Conservation (phyloP, 129 eudicot genomes). For the sunflower (Helianthus annuus) region DNA sequence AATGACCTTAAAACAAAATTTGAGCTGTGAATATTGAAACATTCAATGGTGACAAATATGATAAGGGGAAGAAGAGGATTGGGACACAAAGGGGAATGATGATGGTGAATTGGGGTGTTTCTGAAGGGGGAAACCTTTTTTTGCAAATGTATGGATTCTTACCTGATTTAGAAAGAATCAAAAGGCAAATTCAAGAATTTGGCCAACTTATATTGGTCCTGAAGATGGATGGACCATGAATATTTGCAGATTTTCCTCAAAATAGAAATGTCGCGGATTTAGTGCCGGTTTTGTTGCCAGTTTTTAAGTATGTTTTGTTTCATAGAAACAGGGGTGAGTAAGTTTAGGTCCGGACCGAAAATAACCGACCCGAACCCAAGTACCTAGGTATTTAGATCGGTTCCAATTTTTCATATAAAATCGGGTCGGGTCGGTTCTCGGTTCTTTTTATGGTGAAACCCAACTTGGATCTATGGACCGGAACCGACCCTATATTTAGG, state of each 20-base stretch:
- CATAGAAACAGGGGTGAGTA: too few relatives aligned
- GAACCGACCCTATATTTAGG: too few relatives aligned
- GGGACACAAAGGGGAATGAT: slow-evolving; percentile 27
- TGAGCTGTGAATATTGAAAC: background rate
- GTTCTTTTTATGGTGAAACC: too few relatives aligned
- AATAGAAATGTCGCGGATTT: slow-evolving; percentile 25
- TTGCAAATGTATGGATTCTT: slow-evolving; percentile 53
- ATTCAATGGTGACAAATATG: background rate
- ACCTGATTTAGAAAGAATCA: slow-evolving; percentile 64
- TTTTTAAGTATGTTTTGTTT: slow-evolving; percentile 10
- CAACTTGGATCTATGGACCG: too few relatives aligned
- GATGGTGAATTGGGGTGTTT: slow-evolving; percentile 32
- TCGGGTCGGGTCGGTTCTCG: too few relatives aligned
- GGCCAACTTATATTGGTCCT: slow-evolving; percentile 35
- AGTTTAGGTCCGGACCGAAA: too few relatives aligned
- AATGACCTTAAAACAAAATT: slow-evolving; percentile 16
- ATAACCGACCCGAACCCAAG: too few relatives aligned
- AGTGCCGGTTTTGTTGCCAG: slow-evolving; percentile 35
- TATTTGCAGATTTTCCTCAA: slow-evolving; percentile 26
- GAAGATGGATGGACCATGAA: slow-evolving; percentile 36
- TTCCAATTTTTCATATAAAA: too few relatives aligned
- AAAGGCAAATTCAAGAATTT: slow-evolving; percentile 35
- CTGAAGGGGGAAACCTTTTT: slow-evolving; percentile 40
- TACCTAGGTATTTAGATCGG: too few relatives aligned
- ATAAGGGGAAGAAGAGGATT: slow-evolving; percentile 26